A percentile compares a stretch with the other conserved stretches of the same genome.
Evolutionary conservation across 2,329 filamentous ascomycete genomes (phyloP).

Genomic region (Xylaria digitata): DNA sequence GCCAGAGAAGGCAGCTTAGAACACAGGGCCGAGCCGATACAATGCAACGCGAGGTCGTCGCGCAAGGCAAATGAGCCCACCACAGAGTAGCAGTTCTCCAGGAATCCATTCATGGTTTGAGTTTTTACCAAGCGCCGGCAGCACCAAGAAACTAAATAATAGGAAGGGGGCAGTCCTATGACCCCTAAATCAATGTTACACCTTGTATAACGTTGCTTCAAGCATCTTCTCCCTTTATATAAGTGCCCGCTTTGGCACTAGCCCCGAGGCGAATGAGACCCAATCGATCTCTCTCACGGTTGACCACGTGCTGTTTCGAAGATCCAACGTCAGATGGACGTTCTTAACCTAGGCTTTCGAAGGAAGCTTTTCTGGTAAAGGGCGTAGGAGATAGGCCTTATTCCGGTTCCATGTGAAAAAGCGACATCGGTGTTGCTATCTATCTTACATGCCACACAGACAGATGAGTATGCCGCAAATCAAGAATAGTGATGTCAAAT

Average conservation of each 20-base stretch:
- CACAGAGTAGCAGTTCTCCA: neutral
- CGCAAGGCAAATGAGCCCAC: neutral
- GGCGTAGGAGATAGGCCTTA: neutral
- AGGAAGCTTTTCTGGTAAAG: neutral
- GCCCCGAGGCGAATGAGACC: neutral
- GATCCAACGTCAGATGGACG: neutral
- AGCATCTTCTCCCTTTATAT: neutral
- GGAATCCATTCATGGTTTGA: neutral
- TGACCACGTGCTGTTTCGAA: constrained; percentile 10
- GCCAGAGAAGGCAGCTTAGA: too few species aligned
- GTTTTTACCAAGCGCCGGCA: neutral
- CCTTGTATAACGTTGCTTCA: constrained; percentile 14
- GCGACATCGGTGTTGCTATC: neutral
- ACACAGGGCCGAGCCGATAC: neutral
- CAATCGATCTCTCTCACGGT: neutral
- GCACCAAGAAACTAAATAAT: neutral
- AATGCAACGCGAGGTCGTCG: neutral
- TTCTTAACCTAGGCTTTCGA: neutral
- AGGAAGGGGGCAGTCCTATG: neutral
- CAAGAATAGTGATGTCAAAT: neutral
- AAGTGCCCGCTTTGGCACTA: neutral
- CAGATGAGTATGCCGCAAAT: neutral
- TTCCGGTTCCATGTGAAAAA: neutral
- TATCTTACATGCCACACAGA: neutral
- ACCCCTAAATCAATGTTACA: constrained; percentile 6